phyloP scores from a whole-genome alignment of 202 grass and related monocot species.

The Carex sylvatica region DNA sequence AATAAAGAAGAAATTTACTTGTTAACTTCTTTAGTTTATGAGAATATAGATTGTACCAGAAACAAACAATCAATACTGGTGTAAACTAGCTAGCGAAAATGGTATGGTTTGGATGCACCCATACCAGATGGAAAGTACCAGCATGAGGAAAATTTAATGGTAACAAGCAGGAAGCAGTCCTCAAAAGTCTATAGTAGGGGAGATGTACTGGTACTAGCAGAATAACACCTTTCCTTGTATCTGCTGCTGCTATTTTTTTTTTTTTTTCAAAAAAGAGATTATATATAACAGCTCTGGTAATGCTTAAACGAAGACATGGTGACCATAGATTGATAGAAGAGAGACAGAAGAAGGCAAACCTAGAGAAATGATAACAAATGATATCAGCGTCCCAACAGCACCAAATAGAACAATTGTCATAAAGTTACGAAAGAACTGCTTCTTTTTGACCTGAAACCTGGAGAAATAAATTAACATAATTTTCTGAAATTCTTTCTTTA shows the following conservation, averaged over 20 bases:
- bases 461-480: conserved; percentile 4
- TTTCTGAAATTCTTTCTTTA: neutral
- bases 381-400: conserved; percentile 81
- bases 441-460: conserved; percentile 98
- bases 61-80: neutral
- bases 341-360: conserved; percentile 32
- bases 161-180: neutral
- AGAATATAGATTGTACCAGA: neutral
- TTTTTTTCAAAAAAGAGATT: neutral
- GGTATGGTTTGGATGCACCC: neutral
- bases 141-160: neutral
- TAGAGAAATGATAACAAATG: conserved; percentile 70
- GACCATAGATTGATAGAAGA: neutral
- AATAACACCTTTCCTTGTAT: neutral
- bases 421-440: conserved; percentile 91
- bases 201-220: neutral
- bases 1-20: conserved; percentile 1
- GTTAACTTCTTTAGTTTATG: neutral
- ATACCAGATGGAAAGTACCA: conserved; percentile 10
- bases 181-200: neutral
- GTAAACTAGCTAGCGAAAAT: neutral
- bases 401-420: conserved; percentile 91
- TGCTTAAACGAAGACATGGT: neutral
- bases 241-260: neutral
- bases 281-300: neutral